phyloP scores from a whole-genome alignment of 257 asterid species.

The Scutellaria galericulata region DNA sequence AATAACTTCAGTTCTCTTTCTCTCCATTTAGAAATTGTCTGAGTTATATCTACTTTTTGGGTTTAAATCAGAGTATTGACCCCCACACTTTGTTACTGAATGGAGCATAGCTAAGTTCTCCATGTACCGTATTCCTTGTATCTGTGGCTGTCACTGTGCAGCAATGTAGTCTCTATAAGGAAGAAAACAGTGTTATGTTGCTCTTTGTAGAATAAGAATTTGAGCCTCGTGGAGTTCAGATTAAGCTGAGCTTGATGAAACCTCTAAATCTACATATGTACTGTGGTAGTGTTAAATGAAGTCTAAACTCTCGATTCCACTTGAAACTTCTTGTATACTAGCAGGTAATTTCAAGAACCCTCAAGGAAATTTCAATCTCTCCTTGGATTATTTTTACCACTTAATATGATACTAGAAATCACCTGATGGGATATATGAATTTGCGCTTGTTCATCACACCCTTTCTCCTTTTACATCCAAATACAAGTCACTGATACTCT shows the following conservation, averaged over 20 bases:
- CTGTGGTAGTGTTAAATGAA: not conserved
- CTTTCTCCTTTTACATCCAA: no score
- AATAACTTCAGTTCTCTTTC: not conserved
- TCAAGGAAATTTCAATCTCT: no score
- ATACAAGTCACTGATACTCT: no score
- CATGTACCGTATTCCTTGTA: conserved; percentile 3
- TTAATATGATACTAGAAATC: no score
- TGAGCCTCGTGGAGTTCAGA: not conserved
- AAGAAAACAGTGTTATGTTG: not conserved
- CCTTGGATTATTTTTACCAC: no score
- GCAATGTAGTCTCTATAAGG: conserved; percentile 5
- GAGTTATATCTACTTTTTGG: no score
- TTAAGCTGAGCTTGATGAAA: not conserved
- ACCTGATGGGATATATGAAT: no score
- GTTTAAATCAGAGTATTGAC: not conserved
- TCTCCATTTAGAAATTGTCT: no score
- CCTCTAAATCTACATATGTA: not conserved
- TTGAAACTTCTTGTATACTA: not conserved
- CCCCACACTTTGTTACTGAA: not conserved
- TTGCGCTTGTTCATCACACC: no score
- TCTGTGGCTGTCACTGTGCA: not conserved
- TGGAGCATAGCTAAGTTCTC: not conserved
- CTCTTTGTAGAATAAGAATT: not conserved
- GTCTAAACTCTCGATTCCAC: not conserved
- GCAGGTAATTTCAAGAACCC: no score